Percentiles rank a stretch among this genome's conserved stretches.
phyloP scores from a whole-genome alignment of 2,329 filamentous ascomycete species.

The Curvularia eragrostidis region DNA sequence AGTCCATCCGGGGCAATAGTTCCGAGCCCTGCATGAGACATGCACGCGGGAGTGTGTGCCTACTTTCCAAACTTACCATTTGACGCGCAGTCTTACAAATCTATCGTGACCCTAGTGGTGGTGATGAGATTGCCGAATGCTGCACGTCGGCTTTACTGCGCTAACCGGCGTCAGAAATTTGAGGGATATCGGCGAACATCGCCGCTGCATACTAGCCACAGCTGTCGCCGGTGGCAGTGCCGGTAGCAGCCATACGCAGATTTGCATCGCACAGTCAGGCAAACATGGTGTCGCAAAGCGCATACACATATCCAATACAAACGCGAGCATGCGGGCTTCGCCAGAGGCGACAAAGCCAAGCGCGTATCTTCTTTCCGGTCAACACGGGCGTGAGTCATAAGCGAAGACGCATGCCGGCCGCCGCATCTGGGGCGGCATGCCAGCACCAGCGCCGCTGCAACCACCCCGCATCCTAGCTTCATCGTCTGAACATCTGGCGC shows the following conservation, averaged over 20 bases:
- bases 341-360: conserved; percentile 8
- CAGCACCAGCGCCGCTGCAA: conserved; percentile 3
- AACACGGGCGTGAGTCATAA: conserved; percentile 34
- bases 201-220: background rate
- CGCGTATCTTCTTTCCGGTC: conserved; percentile 27
- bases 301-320: conserved; percentile 7
- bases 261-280: background rate
- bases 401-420: conserved; percentile 21
- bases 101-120: background rate
- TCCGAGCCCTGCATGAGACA: background rate
- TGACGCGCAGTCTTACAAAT: background rate
- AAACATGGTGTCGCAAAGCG: background rate
- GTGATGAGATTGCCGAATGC: background rate
- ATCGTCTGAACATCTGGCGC: conserved; percentile 14
- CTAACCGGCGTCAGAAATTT: background rate
- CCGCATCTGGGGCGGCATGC: conserved; percentile 10
- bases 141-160: conserved; percentile 1
- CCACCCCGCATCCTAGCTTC: conserved; percentile 3
- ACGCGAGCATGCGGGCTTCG: conserved; percentile 20
- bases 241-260: background rate
- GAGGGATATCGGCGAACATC: background rate
- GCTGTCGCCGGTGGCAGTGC: background rate
- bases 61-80: background rate
- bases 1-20: background rate
- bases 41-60: background rate